These are phyloP conservation scores for Nicotiana tomentosiformis DNA, from an alignment of 257 asterid genomes.

Conservation along the genomic window DNA sequence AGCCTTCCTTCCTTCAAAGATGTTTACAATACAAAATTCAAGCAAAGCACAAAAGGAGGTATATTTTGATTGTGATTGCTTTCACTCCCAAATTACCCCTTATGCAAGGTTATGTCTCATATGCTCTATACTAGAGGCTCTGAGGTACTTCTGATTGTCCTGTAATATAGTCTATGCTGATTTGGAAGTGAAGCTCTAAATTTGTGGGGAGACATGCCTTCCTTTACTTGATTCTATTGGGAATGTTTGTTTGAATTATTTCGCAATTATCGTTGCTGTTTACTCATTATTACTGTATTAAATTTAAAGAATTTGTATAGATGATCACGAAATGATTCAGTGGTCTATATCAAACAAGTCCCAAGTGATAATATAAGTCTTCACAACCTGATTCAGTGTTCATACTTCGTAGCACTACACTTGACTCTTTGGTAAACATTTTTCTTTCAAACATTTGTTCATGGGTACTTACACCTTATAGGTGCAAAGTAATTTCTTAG, in stretches of 20 bases:
- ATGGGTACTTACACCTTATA: neutral
- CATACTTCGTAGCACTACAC: neutral
- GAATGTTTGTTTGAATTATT: neutral
- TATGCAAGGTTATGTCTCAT: neutral
- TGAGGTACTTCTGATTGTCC: neutral
- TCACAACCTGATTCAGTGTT: neutral
- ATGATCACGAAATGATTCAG: neutral
- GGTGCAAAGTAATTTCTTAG: neutral
- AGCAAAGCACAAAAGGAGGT: slow-evolving; percentile 81
- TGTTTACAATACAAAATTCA: slow-evolving; percentile 78
- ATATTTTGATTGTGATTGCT: neutral
- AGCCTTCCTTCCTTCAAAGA: slow-evolving; percentile 88
- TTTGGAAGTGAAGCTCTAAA: neutral
- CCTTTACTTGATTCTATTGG: neutral
- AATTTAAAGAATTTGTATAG: neutral
- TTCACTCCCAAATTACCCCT: neutral
- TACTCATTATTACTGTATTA: neutral
- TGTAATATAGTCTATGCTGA: neutral
- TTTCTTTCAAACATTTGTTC: neutral
- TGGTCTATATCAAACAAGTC: neutral
- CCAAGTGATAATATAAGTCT: neutral
- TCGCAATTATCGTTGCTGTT: neutral
- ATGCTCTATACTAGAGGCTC: slow-evolving; percentile 2
- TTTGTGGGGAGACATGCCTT: neutral
- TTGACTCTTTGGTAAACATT: neutral